phyloP scores from a whole-genome alignment of 192 early-diverging fungal genomes.

The Globomyces pollinis-pini region DNA sequence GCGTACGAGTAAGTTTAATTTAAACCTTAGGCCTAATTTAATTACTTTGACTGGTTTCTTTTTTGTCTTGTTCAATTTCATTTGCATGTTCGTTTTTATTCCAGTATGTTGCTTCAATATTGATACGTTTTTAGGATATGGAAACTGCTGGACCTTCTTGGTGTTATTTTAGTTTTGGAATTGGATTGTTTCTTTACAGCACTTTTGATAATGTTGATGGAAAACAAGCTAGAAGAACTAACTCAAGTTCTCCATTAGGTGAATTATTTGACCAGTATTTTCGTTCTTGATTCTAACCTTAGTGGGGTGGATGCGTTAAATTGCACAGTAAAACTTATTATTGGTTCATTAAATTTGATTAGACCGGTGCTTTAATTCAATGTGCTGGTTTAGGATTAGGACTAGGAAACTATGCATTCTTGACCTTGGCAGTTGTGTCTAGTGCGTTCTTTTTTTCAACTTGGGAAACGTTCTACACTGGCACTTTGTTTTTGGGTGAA shows the following conservation, averaged over 20 bases:
- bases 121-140: too few species aligned
- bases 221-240: slow-evolving; percentile 88
- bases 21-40: slow-evolving; percentile 80
- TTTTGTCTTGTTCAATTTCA: slow-evolving; percentile 67
- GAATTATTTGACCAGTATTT: slow-evolving; percentile 90
- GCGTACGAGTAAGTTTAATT: slow-evolving; percentile 72
- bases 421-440: slow-evolving; percentile 58
- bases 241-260: slow-evolving; percentile 78
- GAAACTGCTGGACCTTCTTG: slow-evolving; percentile 64
- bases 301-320: slow-evolving; percentile 63
- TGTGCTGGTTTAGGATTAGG: slow-evolving; percentile 68
- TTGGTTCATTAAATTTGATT: too few species aligned
- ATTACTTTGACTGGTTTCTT: slow-evolving; percentile 82
- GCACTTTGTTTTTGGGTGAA: slow-evolving; percentile 72
- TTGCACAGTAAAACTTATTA: slow-evolving; percentile 53
- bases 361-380: slow-evolving; percentile 50
- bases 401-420: slow-evolving; percentile 53
- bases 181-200: slow-evolving; percentile 82
- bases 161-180: slow-evolving; percentile 70
- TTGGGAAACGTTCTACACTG: slow-evolving; percentile 87
- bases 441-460: slow-evolving; percentile 78
- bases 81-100: slow-evolving; percentile 62
- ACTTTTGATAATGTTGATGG: slow-evolving; percentile 92
- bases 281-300: background rate
- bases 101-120: too few species aligned